Evolutionary conservation across 75 land plant genomes (phyloP), one percentile per base, ranked within the genome.

Genomic region (Selaginella moellendorffii): DNA sequence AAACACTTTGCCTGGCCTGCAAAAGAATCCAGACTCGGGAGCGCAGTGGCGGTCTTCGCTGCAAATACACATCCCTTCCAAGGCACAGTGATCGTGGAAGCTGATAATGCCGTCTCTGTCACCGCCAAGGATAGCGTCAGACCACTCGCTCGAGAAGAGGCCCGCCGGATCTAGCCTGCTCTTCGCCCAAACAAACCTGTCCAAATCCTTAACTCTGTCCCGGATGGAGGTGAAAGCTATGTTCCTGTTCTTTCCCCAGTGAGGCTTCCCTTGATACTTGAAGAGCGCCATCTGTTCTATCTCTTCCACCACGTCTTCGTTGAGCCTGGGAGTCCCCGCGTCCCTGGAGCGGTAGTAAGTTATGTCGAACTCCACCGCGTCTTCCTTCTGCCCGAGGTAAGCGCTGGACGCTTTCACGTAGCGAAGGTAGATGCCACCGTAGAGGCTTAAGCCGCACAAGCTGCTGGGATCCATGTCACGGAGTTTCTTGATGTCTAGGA

Each of bases 201-300:
- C 24, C 9, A 56, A 2, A 19, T 56, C 24, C 5, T 56, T 56
- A 24, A 56, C 24, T 56, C 59, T 56, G 24, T 36, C 46, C 59
- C n/a, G 8, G 9, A 19, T 21, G n/a, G 59, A 56, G 19, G 8
- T 21, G n/a, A 56, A 56, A 2, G 24, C 59, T 56, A 19, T 8
- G 24, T 56, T 56, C 24, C 76, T 9, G 63, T 74, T 74, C 66
- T 74, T 74, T 1, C 76, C 76, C 76, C 76, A 69, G 36, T 74
- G 76, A 0, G 66, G 72, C 62, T 25, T 24, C 0, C 73, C 76
- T 1, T 52, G 30, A 52, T 63, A 74, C 62, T 74, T 74, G 52
- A 62, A 52, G 62, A 74, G 29, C 28, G 31, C 64, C 51, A 74
- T 74, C 54, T 74, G 72, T 21, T 74, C 76, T 30, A 74, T 74